Conservation (phyloP, 2,329 filamentous ascomycete species). For the Colletotrichum melonis region DNA sequence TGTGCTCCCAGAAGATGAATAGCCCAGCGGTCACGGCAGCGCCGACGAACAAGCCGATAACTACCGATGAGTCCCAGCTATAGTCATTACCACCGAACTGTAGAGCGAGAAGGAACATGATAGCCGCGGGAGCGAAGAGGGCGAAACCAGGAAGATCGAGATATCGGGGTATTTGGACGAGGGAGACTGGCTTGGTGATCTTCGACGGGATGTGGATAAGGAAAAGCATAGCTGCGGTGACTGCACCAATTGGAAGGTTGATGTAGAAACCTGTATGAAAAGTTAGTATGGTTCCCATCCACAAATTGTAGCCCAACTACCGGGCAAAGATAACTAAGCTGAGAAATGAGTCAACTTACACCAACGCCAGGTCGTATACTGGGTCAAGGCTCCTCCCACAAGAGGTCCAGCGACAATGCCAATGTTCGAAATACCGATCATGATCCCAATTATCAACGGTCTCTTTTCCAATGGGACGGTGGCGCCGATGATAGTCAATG, state of each 20-base stretch:
- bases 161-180: conserved; percentile 42
- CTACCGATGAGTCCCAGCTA: conserved; percentile 50
- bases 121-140: conserved; percentile 53
- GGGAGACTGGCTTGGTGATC: conserved; percentile 43
- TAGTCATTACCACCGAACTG: conserved; percentile 55
- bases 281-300: neutral
- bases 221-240: conserved; percentile 47
- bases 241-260: conserved; percentile 56
- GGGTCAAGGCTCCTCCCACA: conserved; percentile 54
- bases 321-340: too few relatives aligned
- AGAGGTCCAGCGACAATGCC: conserved; percentile 60
- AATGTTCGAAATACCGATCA: conserved; percentile 48
- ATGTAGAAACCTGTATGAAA: conserved; percentile 53
- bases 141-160: conserved; percentile 56
- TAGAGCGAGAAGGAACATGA: conserved; percentile 57
- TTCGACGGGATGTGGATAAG: conserved; percentile 51
- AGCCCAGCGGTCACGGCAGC: conserved; percentile 44
- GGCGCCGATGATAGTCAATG: conserved; percentile 46
- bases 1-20: conserved; percentile 55
- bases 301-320: neutral
- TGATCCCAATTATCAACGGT: conserved; percentile 34
- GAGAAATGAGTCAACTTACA: conserved; percentile 42
- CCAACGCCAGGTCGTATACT: conserved; percentile 54
- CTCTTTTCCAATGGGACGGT: conserved; percentile 43
- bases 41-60: conserved; percentile 55